These are phyloP conservation scores for Petrea volubilis DNA, from an alignment of 257 asterid species.

Conservation along the genomic window DNA sequence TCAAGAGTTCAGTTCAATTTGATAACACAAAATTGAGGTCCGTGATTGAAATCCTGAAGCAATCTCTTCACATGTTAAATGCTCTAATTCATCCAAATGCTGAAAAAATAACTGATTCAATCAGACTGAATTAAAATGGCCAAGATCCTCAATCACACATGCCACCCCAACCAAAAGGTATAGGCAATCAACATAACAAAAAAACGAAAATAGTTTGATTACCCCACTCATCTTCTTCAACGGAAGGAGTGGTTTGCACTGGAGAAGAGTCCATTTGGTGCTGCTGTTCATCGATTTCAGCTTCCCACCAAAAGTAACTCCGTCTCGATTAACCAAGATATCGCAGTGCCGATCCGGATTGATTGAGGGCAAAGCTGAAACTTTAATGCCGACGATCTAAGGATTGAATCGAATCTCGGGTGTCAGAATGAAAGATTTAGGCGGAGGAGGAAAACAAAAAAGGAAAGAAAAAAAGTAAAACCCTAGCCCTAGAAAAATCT, in stretches of 20 bases:
- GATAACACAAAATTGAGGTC: background rate
- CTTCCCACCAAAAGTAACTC: conserved; percentile 12
- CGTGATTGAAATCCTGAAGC: background rate
- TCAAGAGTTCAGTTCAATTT: background rate
- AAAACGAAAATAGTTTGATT: background rate
- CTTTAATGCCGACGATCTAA: background rate
- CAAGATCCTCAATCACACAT: background rate
- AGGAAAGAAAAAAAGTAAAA: background rate
- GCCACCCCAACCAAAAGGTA: background rate
- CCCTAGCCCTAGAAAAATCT: conserved; percentile 17
- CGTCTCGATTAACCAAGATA: conserved; percentile 1
- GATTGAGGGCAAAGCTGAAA: conserved; percentile 18
- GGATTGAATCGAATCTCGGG: conserved; percentile 23
- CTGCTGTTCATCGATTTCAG: conserved; percentile 55
- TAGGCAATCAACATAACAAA: background rate
- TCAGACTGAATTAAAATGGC: background rate
- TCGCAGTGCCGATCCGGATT: background rate
- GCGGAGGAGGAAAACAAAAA: background rate
- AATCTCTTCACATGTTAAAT: background rate
- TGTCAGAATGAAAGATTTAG: background rate
- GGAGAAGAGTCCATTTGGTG: conserved; percentile 53
- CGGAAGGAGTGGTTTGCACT: conserved; percentile 46
- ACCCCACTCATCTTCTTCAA: conserved; percentile 67
- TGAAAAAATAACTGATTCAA: background rate
- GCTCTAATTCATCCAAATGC: background rate